Evolutionary conservation across 352 stramenopile genomes (phyloP), one percentile per base, ranked within the genome.

Genomic region (Elongisporangium anandrum): DNA sequence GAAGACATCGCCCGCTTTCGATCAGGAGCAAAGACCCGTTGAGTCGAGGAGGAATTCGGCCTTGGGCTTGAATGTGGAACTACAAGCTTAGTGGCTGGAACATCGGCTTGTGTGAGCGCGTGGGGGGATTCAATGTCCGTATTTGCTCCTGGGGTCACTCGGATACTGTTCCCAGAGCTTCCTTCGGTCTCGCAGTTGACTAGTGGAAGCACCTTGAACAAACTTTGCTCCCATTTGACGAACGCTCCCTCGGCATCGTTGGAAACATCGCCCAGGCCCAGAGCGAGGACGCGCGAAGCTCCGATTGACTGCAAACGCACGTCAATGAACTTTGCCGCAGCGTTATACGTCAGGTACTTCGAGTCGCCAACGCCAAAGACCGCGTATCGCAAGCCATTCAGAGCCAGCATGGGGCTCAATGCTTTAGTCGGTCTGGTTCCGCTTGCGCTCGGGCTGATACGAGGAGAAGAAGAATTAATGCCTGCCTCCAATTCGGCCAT

Each of bases 311-410:
- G 78, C 15, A 99, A 64, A 8, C 81, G 67, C 24, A 66, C 52
- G 70, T 99, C 80, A n/a, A 96, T 78, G 22, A 90, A 91, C 58
- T 97, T 97, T 9, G 84, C 92, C 78, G 97, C 97, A 16, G 84
- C 78, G 71, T 98, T 99, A 77, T 90, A 99, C 50, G 98, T 90
- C 52, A 98, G 82, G 63, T 99, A 99, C 61, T 96, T 79, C 6
- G 72, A 94, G 70, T 98, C 98, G 4, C 95, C 97, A 4, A 99
- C 77, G 39, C 94, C 96, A 87, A 99, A 99, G 0, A 99, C 95
- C 9, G 88, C 79, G 69, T 87, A 99, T 48, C 96, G 69, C 55
- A 97, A 59, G 19, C 70, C 75, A 12, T 66, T 34, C 24, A 92
- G 66, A 47, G 9, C 29, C 29, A 41, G 4, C 29, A 41, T 41